Conservation (phyloP, 441 rosid species). For the Theobroma grandiflorum region DNA sequence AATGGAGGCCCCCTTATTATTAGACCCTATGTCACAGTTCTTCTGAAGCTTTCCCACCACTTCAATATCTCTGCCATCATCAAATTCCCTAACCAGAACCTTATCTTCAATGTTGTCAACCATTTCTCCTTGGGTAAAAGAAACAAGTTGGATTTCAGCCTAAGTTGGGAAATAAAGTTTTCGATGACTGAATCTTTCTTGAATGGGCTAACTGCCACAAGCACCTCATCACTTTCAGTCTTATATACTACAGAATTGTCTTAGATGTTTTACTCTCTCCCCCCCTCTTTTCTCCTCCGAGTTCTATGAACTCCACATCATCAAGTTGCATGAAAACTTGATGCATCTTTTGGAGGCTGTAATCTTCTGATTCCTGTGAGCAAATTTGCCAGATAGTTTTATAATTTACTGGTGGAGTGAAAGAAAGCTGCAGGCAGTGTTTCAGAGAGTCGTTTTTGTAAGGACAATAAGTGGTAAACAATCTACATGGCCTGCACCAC, state of each 20-base stretch:
- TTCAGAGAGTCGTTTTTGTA: conserved; percentile 2
- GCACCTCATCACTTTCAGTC: neutral
- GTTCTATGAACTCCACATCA: conserved; percentile 17
- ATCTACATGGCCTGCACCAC: conserved; percentile 33
- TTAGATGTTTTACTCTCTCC: neutral
- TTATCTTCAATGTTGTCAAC: conserved; percentile 39
- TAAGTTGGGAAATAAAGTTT: neutral
- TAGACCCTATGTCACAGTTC: conserved; percentile 50
- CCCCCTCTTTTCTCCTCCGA: neutral
- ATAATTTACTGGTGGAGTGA: conserved; percentile 12
- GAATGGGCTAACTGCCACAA: conserved; percentile 27
- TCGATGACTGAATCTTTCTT: conserved; percentile 28
- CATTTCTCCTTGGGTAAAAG: conserved; percentile 27
- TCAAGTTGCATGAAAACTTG: conserved; percentile 13
- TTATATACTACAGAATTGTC: neutral
- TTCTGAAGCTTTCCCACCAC: conserved; percentile 70
- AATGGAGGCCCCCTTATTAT: conserved; percentile 51
- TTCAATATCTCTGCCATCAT: conserved; percentile 50
- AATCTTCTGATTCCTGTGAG: neutral
- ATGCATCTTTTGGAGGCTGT: conserved; percentile 7
- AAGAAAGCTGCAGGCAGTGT: conserved; percentile 18
- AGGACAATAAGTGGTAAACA: conserved; percentile 23
- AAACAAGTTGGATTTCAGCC: conserved; percentile 1
- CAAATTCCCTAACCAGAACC: conserved; percentile 57
- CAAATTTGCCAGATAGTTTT: conserved; percentile 2